phyloP scores from a whole-genome alignment of 495 filamentous ascomycete species.

The Hypoxylon fuscum region DNA sequence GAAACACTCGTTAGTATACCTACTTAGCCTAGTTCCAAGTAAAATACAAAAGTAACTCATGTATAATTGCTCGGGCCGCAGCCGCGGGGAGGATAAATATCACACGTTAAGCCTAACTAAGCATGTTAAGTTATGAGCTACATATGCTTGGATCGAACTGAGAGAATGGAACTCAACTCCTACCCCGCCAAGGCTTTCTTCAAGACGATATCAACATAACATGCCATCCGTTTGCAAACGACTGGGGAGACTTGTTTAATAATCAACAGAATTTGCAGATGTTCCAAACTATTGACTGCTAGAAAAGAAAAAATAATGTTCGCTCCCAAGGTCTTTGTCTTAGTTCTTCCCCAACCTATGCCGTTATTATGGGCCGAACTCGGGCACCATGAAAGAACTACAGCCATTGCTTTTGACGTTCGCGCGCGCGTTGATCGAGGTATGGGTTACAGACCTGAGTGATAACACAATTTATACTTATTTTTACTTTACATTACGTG shows the following conservation, averaged over 20 bases:
- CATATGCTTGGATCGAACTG: not conserved
- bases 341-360: not conserved
- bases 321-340: conserved; percentile 1
- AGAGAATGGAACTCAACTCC: not conserved
- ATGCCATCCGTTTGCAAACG: conserved; percentile 10
- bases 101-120: conserved; percentile 1
- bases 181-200: not conserved
- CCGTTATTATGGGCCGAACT: not conserved
- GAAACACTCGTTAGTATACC: not conserved
- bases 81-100: conserved; percentile 18
- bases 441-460: conserved; percentile 19
- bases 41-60: too few relatives aligned
- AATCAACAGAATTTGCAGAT: not conserved
- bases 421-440: conserved; percentile 7
- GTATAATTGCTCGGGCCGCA: conserved; percentile 15
- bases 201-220: not conserved
- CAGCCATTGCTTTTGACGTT: conserved; percentile 15
- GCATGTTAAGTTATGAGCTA: not conserved
- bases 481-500: conserved; percentile 15
- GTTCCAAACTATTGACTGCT: conserved; percentile 24
- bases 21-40: not conserved
- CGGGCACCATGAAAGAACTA: not conserved
- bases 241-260: conserved; percentile 9
- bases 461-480: conserved; percentile 3
- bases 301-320: conserved; percentile 13